Evolutionary conservation across 768 basidiomycete species (phyloP), one percentile per base, ranked within the genome.

Genomic region (Naganishia randhawae): DNA sequence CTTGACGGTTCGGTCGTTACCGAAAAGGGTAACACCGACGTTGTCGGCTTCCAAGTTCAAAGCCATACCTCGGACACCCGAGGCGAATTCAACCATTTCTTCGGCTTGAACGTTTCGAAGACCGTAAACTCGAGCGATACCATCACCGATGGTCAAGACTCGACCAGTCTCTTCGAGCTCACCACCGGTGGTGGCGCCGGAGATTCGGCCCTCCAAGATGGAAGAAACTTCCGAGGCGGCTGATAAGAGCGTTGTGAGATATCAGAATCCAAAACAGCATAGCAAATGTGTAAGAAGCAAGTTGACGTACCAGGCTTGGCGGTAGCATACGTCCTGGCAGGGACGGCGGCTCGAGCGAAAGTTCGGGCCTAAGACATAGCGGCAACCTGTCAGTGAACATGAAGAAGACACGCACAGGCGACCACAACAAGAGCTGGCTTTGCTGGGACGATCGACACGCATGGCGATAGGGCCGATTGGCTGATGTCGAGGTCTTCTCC

Each of bases 31-130:
- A 80, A 99, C 92, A 92, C 96, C 96, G 85, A 98, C 95, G 78
- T 97, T 97, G 88, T 98, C 96, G 83, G 95, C 92, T 84, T 99
- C 96, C 88, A 99, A 89, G 90, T 99, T 99, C 83, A 99, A 83
- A 83, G 94, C 97, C 96, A 99, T 99, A 86, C 96, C 96, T 81
- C 96, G 94, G 77, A 99, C 88, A 83, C 96, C 96, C 62, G 96
- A 98, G 57, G 95, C 92, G 87, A 99, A 99, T 86, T 99, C 96
- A 86, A 99, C 96, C 96, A 99, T 99, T 88, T 99, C 96, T 84
- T 99, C 96, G 93, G 82, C 77, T 84, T 98, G 96, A 78, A 99
- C 96, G 81, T 99, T 99, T 83, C 83, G 89, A 79, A 99, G 87
- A 84, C 96, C 96, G 80, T 94, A 97, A 77, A 99, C 94, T 87